Conservation (phyloP, 345 rosid genomes). For the rapeseed (Brassica napus) region DNA sequence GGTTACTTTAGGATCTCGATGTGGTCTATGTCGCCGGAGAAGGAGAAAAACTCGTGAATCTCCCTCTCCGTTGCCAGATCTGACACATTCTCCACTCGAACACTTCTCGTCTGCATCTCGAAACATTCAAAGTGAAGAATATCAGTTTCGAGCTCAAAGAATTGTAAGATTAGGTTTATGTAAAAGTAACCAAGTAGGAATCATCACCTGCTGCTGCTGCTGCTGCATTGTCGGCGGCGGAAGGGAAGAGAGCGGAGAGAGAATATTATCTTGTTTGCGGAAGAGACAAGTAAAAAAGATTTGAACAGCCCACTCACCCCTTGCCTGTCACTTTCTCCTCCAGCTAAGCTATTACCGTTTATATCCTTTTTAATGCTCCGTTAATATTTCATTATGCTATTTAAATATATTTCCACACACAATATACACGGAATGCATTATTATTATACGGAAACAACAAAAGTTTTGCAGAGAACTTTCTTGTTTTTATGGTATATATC, state of each 20-base stretch:
- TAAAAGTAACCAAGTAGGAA: background rate
- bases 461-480: too few relatives aligned
- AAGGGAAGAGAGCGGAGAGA: slow-evolving; percentile 2
- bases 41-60: slow-evolving; percentile 98
- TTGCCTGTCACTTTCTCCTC: slow-evolving; percentile 12
- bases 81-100: slow-evolving; percentile 75
- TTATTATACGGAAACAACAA: background rate
- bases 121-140: background rate
- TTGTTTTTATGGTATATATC: too few relatives aligned
- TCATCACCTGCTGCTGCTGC: slow-evolving; percentile 1
- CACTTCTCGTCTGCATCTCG: slow-evolving; percentile 63
- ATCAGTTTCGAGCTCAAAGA: slow-evolving; percentile 6
- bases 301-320: background rate
- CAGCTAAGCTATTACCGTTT: slow-evolving; percentile 6
- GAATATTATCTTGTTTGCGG: slow-evolving; percentile 1
- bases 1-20: slow-evolving; percentile 61
- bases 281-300: slow-evolving; percentile 21
- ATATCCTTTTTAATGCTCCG: background rate
- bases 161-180: background rate
- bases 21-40: slow-evolving; percentile 85
- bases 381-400: background rate
- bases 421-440: background rate
- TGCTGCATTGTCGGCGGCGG: slow-evolving; percentile 28
- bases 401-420: background rate
- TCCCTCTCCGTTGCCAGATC: slow-evolving; percentile 98